These are phyloP conservation scores for Venturia pyrina DNA, from an alignment of 2,329 filamentous ascomycete genomes.

Conservation along the genomic window DNA sequence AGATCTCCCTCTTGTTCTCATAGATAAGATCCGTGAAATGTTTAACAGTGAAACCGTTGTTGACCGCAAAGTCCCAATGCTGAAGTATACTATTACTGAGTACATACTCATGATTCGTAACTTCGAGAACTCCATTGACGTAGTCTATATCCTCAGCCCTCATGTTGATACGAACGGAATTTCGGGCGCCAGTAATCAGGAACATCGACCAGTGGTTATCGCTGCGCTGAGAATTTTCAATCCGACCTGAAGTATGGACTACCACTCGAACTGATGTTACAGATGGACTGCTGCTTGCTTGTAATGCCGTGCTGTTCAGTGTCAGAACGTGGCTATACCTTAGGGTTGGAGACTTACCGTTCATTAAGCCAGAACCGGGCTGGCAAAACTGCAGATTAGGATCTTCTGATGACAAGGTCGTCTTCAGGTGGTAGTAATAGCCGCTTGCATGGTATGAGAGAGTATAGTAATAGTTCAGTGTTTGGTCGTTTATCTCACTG, in stretches of 20 bases:
- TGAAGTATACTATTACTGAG: neutral
- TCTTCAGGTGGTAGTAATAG: too few species aligned
- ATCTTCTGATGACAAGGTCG: too few species aligned
- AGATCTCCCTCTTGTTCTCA: neutral
- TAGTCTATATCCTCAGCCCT: neutral
- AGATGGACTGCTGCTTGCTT: too few species aligned
- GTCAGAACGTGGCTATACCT: too few species aligned
- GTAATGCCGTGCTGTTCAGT: too few species aligned
- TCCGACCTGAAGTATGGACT: neutral
- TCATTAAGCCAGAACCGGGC: too few species aligned
- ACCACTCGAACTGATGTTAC: neutral
- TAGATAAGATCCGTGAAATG: neutral
- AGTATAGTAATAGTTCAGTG: too few species aligned
- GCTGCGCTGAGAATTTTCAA: neutral
- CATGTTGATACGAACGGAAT: neutral
- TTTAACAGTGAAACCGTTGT: neutral
- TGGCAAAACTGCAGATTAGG: too few species aligned
- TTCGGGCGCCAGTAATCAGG: neutral
- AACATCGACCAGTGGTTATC: neutral
- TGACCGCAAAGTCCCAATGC: neutral
- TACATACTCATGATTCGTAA: neutral
- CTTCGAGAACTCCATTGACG: neutral
- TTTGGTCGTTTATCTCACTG: too few species aligned
- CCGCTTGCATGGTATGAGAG: too few species aligned
- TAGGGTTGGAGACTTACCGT: too few species aligned